phyloP scores from a whole-genome alignment of 1,284 basidiomycete species.

The Ustilago xerochloae region DNA sequence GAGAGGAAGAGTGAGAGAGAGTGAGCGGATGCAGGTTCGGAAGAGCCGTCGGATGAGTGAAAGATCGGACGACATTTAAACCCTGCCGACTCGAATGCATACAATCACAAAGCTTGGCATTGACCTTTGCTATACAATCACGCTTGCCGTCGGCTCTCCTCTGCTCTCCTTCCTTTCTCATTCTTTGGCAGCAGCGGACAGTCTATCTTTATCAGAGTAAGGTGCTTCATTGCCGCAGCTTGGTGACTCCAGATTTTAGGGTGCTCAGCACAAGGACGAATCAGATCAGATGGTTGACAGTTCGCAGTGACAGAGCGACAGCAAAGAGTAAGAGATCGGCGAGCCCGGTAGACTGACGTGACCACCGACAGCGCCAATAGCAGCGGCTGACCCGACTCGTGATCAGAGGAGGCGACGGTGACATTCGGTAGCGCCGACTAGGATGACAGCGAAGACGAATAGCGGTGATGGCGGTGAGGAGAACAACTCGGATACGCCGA shows the following conservation, averaged over 20 bases:
- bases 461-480: not conserved
- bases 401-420: not conserved
- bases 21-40: constrained; percentile 8
- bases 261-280: not conserved
- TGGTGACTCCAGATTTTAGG: not conserved
- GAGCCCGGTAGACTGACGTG: not conserved
- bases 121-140: not conserved
- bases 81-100: constrained; percentile 12
- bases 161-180: not conserved
- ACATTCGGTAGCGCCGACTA: not conserved
- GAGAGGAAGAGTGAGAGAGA: not conserved
- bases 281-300: not conserved
- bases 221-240: not conserved
- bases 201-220: not conserved
- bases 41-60: constrained; percentile 7
- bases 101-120: constrained; percentile 9
- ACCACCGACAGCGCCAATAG: not conserved
- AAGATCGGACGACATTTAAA: constrained; percentile 7
- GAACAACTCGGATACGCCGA: not conserved
- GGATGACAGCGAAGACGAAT: not conserved
- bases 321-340: not conserved
- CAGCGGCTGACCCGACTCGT: not conserved
- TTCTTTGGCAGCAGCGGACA: not conserved
- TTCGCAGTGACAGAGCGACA: not conserved
- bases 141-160: too few species aligned